phyloP scores from a whole-genome alignment of 108 stramenopile species.

The Cyclotella baltica region DNA sequence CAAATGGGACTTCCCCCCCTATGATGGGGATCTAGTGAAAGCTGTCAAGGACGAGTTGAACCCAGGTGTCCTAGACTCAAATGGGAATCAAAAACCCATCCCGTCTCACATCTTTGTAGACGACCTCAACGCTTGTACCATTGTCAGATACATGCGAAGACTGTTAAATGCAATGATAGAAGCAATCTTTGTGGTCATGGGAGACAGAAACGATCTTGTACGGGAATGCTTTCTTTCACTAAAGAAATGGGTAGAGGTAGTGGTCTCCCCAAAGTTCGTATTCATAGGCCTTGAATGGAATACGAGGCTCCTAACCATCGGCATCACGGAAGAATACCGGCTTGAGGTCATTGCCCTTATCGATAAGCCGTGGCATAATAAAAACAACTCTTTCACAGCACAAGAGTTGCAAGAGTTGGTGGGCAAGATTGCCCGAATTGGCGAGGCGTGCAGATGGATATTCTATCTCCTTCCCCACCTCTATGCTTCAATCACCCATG shows the following conservation, averaged over 20 bases:
- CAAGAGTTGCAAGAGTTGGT: not conserved
- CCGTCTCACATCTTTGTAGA: constrained; percentile 19
- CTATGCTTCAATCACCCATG: constrained; percentile 28
- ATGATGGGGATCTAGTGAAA: not conserved
- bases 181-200: constrained; percentile 37
- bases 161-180: constrained; percentile 11
- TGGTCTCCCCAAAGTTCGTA: not conserved
- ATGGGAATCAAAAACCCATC: not conserved
- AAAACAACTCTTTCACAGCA: not conserved
- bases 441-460: constrained; percentile 23
- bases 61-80: not conserved
- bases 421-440: constrained; percentile 24
- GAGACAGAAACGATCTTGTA: not conserved
- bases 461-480: constrained; percentile 26
- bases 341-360: not conserved
- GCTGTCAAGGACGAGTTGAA: not conserved
- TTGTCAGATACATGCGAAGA: not conserved
- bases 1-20: not conserved
- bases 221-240: constrained; percentile 19
- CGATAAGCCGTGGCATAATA: not conserved
- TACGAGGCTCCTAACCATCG: not conserved
- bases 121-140: not conserved
- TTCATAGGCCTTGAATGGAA: constrained; percentile 3
- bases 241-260: constrained; percentile 24
- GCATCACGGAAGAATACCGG: constrained; percentile 13